Evolutionary conservation across 441 rosid genomes (phyloP).

Genomic region (Cnidoscolus chayamansa): DNA sequence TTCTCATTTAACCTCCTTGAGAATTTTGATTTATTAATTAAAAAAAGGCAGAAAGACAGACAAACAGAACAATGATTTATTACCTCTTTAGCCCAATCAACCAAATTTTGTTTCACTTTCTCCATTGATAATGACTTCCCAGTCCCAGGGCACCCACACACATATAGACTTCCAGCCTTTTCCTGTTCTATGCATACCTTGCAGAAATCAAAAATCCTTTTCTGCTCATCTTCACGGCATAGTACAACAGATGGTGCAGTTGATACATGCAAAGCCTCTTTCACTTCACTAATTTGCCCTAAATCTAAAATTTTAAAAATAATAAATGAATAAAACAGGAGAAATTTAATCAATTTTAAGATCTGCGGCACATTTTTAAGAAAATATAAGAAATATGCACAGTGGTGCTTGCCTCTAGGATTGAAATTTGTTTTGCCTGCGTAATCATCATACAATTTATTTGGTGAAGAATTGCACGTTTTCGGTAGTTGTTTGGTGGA

Average conservation of each 20-base stretch:
- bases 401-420: constrained; percentile 47
- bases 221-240: constrained; percentile 70
- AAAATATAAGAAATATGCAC: not conserved
- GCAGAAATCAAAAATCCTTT: constrained; percentile 55
- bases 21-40: not conserved
- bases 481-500: constrained; percentile 16
- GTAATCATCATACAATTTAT: constrained; percentile 24
- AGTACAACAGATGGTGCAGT: constrained; percentile 53
- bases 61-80: not conserved
- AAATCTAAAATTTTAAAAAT: constrained; percentile 32
- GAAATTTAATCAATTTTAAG: constrained; percentile 3
- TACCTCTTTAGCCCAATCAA: constrained; percentile 69
- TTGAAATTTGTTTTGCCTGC: constrained; percentile 42
- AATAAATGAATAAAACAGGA: not conserved
- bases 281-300: constrained; percentile 38
- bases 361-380: not conserved
- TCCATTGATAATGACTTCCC: constrained; percentile 81
- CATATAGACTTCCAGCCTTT: constrained; percentile 72
- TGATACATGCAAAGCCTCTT: constrained; percentile 26
- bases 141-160: constrained; percentile 84
- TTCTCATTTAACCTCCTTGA: not conserved
- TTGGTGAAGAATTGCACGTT: constrained; percentile 28
- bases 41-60: not conserved
- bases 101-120: constrained; percentile 47
- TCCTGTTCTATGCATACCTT: constrained; percentile 45